Percentiles rank a stretch among this genome's conserved stretches.
These are phyloP conservation scores for Plantago ovata DNA, from an alignment of 257 asterid species.

Conservation along the genomic window DNA sequence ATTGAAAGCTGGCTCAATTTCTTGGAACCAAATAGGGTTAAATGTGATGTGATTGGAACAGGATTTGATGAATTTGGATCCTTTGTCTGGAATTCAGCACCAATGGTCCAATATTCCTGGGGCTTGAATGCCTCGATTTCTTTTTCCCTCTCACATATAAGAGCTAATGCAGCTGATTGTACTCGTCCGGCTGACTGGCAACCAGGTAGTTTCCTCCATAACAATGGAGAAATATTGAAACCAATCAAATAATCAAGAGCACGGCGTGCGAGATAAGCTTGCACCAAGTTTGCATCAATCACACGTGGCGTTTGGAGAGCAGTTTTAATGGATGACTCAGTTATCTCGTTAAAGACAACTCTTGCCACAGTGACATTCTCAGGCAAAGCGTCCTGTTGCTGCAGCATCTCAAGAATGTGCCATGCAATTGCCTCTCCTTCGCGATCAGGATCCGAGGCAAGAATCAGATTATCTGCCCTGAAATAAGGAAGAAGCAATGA, in stretches of 20 bases:
- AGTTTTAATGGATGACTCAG: slow-evolving; percentile 80
- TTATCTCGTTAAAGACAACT: slow-evolving; percentile 81
- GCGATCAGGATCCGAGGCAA: slow-evolving; percentile 98
- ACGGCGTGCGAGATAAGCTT: slow-evolving; percentile 93
- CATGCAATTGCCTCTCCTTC: slow-evolving; percentile 99
- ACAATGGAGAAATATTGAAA: slow-evolving; percentile 85
- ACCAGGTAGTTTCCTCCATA: slow-evolving; percentile 95
- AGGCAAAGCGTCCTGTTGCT: slow-evolving; percentile 80
- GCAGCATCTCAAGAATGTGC: slow-evolving; percentile 94
- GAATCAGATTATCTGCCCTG: slow-evolving; percentile 90
- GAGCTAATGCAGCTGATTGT: slow-evolving; percentile 91
- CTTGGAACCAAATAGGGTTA: slow-evolving; percentile 52
- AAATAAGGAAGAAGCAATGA: slow-evolving; percentile 33
- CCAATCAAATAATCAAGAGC: slow-evolving; percentile 97
- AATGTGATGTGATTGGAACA: slow-evolving; percentile 40
- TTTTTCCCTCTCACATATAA: slow-evolving; percentile 82
- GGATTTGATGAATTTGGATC: slow-evolving; percentile 26
- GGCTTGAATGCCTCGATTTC: slow-evolving; percentile 71
- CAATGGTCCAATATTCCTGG: slow-evolving; percentile 81
- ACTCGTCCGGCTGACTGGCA: slow-evolving; percentile 99
- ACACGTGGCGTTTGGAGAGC: slow-evolving; percentile 84
- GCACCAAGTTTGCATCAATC: slow-evolving; percentile 72
- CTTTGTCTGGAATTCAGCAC: slow-evolving; percentile 43
- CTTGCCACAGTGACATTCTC: slow-evolving; percentile 69
- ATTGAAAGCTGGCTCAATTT: slow-evolving; percentile 60